Conservation (phyloP, 2,329 filamentous ascomycete species). For the Ophiocordyceps polyrhachis-furcata region DNA sequence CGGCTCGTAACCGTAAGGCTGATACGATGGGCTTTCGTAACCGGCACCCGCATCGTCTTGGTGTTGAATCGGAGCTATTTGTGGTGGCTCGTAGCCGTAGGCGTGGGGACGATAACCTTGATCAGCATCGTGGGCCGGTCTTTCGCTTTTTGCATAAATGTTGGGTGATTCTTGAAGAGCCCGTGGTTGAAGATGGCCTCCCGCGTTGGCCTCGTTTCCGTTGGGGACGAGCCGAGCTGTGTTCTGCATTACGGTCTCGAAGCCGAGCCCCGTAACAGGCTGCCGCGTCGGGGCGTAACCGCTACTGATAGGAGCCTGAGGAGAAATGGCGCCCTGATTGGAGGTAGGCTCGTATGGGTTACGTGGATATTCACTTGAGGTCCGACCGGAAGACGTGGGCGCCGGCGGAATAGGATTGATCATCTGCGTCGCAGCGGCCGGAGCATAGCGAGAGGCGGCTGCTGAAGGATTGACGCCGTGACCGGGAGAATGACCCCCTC, state of each 20-base stretch:
- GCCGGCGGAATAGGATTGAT: conserved; percentile 22
- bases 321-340: conserved; percentile 5
- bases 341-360: conserved; percentile 18
- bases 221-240: neutral
- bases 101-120: conserved; percentile 25
- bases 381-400: conserved; percentile 10
- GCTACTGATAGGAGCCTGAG: conserved; percentile 3
- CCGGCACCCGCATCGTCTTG: conserved; percentile 4
- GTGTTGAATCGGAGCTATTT: conserved; percentile 10
- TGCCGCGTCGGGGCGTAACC: conserved; percentile 6
- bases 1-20: conserved; percentile 39
- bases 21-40: conserved; percentile 44
- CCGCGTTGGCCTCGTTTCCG: neutral
- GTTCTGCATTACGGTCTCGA: conserved; percentile 7
- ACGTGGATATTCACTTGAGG: conserved; percentile 12
- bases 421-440: conserved; percentile 5
- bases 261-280: conserved; percentile 6
- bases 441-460: conserved; percentile 20
- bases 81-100: conserved; percentile 33
- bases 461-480: conserved; percentile 13
- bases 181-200: conserved; percentile 11
- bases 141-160: conserved; percentile 4
- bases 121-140: conserved; percentile 4
- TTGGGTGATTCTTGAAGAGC: conserved; percentile 9
- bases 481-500: conserved; percentile 23